Evolutionary conservation across 768 basidiomycete genomes (phyloP).

Genomic region (Cyclocybe cylindracea): DNA sequence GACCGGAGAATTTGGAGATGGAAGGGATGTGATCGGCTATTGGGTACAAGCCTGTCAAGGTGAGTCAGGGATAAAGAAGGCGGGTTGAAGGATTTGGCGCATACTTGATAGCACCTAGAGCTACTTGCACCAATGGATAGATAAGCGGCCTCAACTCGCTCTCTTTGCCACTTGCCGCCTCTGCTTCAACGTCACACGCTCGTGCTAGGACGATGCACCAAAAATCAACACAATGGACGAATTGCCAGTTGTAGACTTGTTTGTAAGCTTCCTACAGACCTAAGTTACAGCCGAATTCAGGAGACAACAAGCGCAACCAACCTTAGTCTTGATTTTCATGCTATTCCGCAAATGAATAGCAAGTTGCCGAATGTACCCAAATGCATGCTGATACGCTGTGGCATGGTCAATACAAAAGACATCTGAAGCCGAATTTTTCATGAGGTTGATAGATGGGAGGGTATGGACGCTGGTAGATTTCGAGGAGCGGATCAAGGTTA

Average conservation of each 20-base stretch:
- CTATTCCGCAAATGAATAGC: slow-evolving; percentile 91
- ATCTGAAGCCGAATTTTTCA: slow-evolving; percentile 98
- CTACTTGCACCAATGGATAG: slow-evolving; percentile 94
- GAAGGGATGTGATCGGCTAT: slow-evolving; percentile 90
- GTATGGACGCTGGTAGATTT: slow-evolving; percentile 87
- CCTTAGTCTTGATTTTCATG: slow-evolving; percentile 88
- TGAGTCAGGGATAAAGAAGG: slow-evolving; percentile 10
- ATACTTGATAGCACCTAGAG: slow-evolving; percentile 90
- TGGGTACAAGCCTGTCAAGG: slow-evolving; percentile 77
- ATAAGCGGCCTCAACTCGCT: slow-evolving; percentile 87
- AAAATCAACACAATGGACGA: slow-evolving; percentile 93
- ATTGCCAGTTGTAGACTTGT: slow-evolving; percentile 99
- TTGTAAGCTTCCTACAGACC: slow-evolving; percentile 78
- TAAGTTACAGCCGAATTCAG: slow-evolving; percentile 2
- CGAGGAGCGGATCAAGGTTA: slow-evolving; percentile 79
- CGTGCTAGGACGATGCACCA: slow-evolving; percentile 89
- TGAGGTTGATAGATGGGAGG: slow-evolving; percentile 88
- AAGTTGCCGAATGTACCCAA: slow-evolving; percentile 92
- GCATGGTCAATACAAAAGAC: slow-evolving; percentile 80
- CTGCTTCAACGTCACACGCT: slow-evolving; percentile 67
- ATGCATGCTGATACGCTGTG: slow-evolving; percentile 88
- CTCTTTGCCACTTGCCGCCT: slow-evolving; percentile 53
- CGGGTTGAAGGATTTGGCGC: slow-evolving; percentile 24
- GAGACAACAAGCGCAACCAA: slow-evolving; percentile 22
- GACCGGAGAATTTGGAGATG: slow-evolving; percentile 92